Evolutionary conservation across 177 flowering plant genomes (phyloP).

Genomic region (Vitis hybrid): DNA sequence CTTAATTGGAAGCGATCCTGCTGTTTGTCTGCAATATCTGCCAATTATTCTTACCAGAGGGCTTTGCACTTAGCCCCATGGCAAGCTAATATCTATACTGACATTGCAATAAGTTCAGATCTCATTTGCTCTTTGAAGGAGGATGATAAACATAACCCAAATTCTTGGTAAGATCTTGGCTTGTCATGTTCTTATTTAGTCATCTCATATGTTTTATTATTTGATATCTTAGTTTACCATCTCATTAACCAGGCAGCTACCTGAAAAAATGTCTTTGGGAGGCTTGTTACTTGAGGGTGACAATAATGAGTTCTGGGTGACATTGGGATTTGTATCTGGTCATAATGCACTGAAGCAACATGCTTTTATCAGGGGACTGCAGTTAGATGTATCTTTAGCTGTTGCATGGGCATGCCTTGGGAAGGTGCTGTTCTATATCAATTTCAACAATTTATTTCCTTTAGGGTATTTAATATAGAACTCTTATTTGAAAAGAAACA

Average conservation of each 20-base stretch:
- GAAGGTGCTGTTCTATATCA: constrained; percentile 47
- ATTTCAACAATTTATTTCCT: background rate
- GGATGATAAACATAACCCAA: constrained; percentile 21
- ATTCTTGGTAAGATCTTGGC: constrained; percentile 48
- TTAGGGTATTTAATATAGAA: too few species aligned
- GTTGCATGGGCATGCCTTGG: constrained; percentile 94
- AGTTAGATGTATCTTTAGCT: constrained; percentile 89
- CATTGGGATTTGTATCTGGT: constrained; percentile 70
- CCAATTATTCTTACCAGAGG: constrained; percentile 72
- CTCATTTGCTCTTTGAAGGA: constrained; percentile 43
- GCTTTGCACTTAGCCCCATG: constrained; percentile 94
- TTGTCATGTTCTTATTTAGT: background rate
- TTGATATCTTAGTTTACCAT: constrained; percentile 14
- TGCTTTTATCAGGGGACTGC: constrained; percentile 84
- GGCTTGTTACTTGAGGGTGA: constrained; percentile 75
- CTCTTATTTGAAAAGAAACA: too few species aligned
- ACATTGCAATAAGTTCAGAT: constrained; percentile 73
- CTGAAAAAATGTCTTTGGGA: constrained; percentile 93
- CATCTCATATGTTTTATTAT: background rate
- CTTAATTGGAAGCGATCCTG: constrained; percentile 61
- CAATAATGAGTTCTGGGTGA: constrained; percentile 82
- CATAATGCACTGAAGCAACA: constrained; percentile 71
- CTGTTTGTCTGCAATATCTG: constrained; percentile 50
- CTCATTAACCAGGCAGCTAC: constrained; percentile 61
- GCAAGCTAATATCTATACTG: constrained; percentile 77